A percentile compares a stretch with the other conserved stretches of the same genome.
phyloP scores from a whole-genome alignment of 2,329 filamentous ascomycete species.

The Monilinia polystroma region DNA sequence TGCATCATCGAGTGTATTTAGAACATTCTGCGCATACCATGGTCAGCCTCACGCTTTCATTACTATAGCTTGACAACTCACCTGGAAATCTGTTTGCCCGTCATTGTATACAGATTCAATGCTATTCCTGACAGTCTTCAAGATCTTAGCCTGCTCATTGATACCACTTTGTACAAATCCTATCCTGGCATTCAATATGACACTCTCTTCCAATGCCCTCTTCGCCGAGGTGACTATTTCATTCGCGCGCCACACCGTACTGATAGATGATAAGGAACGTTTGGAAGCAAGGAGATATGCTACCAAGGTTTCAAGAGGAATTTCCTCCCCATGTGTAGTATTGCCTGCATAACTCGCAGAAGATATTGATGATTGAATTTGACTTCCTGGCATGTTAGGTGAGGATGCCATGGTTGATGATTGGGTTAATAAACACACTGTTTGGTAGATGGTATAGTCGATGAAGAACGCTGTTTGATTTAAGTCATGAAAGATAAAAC shows the following conservation, averaged over 20 bases:
- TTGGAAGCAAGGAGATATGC: slow-evolving; percentile 84
- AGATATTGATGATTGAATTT: slow-evolving; percentile 34
- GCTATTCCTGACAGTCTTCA: slow-evolving; percentile 51
- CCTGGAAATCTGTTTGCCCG: slow-evolving; percentile 58
- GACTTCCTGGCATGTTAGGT: slow-evolving; percentile 23
- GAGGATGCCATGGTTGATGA: slow-evolving; percentile 17
- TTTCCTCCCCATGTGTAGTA: slow-evolving; percentile 31
- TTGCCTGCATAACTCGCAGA: slow-evolving; percentile 32
- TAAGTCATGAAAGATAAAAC: not conserved
- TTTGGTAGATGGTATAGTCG: slow-evolving; percentile 3
- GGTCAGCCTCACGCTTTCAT: slow-evolving; percentile 19
- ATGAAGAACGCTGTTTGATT: not conserved
- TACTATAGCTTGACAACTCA: slow-evolving; percentile 3
- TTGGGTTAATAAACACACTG: not conserved
- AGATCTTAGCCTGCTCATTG: slow-evolving; percentile 53
- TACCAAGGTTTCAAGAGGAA: slow-evolving; percentile 72
- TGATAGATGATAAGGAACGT: slow-evolving; percentile 79
- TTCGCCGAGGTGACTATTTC: slow-evolving; percentile 79
- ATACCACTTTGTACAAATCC: slow-evolving; percentile 66
- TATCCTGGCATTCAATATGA: slow-evolving; percentile 68
- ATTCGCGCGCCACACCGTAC: slow-evolving; percentile 79
- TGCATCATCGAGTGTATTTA: slow-evolving; percentile 65
- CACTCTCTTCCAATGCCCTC: slow-evolving; percentile 72
- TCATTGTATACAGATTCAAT: slow-evolving; percentile 57
- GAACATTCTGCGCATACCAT: slow-evolving; percentile 47